These are phyloP conservation scores for Pilasporangium apinafurcum DNA, from an alignment of 352 stramenopile species.

Conservation along the genomic window DNA sequence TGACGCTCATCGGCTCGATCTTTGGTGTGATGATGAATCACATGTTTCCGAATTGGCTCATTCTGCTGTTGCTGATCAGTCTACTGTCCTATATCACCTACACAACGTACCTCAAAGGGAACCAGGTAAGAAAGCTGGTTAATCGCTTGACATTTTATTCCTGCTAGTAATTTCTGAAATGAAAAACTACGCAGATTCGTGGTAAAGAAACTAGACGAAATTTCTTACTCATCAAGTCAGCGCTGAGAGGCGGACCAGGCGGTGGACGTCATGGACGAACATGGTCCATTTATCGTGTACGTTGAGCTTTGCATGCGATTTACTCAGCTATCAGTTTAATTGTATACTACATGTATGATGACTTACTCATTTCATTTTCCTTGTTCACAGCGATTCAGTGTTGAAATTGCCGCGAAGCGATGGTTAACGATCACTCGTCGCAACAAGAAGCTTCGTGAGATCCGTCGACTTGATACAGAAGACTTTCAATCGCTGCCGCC, in stretches of 20 bases:
- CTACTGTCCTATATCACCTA: conserved; percentile 74
- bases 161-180: too few species aligned
- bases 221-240: conserved; percentile 36
- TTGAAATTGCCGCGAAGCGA: conserved; percentile 38
- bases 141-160: neutral
- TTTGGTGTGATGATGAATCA: conserved; percentile 84
- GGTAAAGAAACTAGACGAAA: conserved; percentile 49
- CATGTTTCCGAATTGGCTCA: conserved; percentile 79
- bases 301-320: too few species aligned
- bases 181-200: conserved; percentile 49
- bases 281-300: conserved; percentile 70
- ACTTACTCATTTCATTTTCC: neutral
- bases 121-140: conserved; percentile 22
- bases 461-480: conserved; percentile 41
- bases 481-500: conserved; percentile 59
- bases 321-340: too few species aligned
- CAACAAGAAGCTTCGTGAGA: conserved; percentile 43
- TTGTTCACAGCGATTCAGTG: conserved; percentile 47
- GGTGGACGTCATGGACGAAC: conserved; percentile 40
- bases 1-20: conserved; percentile 74
- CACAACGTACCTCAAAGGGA: conserved; percentile 64
- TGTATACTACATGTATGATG: too few species aligned
- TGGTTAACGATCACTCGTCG: conserved; percentile 60
- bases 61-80: conserved; percentile 67
- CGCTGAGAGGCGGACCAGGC: conserved; percentile 35